Base-by-base conservation (phyloP, 1,139 yeast genomes). In the Sugiyamaella pinicola region DNA sequence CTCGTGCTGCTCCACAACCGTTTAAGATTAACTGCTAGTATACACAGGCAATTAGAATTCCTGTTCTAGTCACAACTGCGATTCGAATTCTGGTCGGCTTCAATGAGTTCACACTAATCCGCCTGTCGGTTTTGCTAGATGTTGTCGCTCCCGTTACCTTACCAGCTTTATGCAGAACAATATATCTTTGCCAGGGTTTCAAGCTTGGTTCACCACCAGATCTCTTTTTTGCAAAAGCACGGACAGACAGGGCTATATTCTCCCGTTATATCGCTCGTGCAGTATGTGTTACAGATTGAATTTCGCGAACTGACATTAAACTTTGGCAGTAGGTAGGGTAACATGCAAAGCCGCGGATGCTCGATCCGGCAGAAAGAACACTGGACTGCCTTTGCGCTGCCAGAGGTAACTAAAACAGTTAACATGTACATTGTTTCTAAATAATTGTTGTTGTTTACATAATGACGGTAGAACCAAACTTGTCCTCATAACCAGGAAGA, bases 401-500 rank as follows among this genome's bases (percentile, higher is more conserved):
- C n/a, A n/a, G n/a, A n/a, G n/a, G n/a, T n/a, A n/a, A 31, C 35
- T 3, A 2, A 31, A n/a, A 7, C 24, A 26, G 8, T 19, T 24
- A 26, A 26, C 18, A 40, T 40, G 7, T 22, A 24, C 28, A 22
- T 40, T 22, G 34, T 40, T 40, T 40, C 29, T 13, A 18, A 28
- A 22, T 12, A 13, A n/a, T n/a, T n/a, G 28, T 19, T 9, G 44
- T 19, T 40, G 44, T 53, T 76, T 82, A 91, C 97, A 91, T 90
- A 74, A 88, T 89, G 69, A 93, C 87, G 77, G 90, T 83, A 74
- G 87, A 89, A 74, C 97, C 97, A 74, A 90, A 91, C 83, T 89
- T 91, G 76, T 91, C 98, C 77, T 87, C 86, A 84, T 93, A 93
- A 67, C 96, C 96, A 67, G 99, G 98, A 65, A 91, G 96, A 69